These are phyloP conservation scores for Nakataea oryzae DNA, from an alignment of 2,329 filamentous ascomycete genomes.

Conservation along the genomic window DNA sequence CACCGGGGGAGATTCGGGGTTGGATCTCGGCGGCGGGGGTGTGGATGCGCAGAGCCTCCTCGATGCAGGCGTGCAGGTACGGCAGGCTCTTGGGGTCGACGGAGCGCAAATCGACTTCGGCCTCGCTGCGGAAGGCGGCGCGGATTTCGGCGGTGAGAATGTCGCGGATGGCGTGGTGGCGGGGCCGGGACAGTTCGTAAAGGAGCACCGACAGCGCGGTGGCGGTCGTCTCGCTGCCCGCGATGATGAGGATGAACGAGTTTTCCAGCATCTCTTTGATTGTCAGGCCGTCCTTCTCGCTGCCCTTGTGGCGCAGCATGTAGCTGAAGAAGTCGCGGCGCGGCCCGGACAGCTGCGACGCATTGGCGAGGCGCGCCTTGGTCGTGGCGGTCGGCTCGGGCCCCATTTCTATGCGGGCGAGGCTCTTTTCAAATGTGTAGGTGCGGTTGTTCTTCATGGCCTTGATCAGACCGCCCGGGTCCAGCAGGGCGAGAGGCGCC, in stretches of 20 bases:
- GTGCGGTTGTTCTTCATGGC: background rate
- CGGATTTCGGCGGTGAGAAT: background rate
- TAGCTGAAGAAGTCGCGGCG: background rate
- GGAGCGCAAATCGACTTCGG: background rate
- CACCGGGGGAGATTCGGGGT: background rate
- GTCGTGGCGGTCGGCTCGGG: background rate
- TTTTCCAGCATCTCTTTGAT: conserved; percentile 13
- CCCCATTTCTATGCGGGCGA: background rate
- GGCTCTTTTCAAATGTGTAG: background rate
- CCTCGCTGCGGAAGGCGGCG: background rate
- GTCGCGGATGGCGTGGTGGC: conserved; percentile 12
- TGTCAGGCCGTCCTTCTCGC: conserved; percentile 1
- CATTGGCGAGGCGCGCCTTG: background rate
- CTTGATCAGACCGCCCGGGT: background rate
- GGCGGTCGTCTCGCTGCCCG: conserved; percentile 14
- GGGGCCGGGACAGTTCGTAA: conserved; percentile 10
- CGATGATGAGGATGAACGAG: conserved; percentile 11
- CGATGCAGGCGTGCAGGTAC: conserved; percentile 24
- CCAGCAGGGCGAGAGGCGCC: background rate
- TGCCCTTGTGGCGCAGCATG: background rate
- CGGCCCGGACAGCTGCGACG: background rate
- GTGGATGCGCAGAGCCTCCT: conserved; percentile 19
- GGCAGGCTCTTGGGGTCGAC: background rate
- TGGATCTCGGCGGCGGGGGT: conserved; percentile 18
- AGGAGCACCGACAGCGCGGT: conserved; percentile 8